Percentiles rank a stretch among this genome's conserved stretches.
Evolutionary conservation across 768 basidiomycete species (phyloP).

Genomic region (Boletus rubroflammeus): DNA sequence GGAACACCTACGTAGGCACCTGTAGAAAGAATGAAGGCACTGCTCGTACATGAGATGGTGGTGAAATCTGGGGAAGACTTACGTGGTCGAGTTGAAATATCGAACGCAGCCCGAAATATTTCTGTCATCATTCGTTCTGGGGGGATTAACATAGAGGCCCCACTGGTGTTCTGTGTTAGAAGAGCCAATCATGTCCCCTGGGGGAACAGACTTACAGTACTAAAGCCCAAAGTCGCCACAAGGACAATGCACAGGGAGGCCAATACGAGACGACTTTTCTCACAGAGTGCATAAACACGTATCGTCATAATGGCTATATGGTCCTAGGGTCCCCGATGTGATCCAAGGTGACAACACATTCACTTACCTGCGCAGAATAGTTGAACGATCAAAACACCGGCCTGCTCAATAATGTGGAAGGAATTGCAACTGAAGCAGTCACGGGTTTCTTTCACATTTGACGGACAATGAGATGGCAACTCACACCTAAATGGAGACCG

Average conservation of each 20-base stretch:
- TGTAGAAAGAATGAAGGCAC: neutral
- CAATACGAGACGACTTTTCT: slow-evolving; percentile 8
- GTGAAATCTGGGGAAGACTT: slow-evolving; percentile 1
- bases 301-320: slow-evolving; percentile 17
- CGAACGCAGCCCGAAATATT: too few species aligned
- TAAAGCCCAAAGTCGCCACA: neutral
- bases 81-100: neutral
- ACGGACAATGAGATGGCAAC: neutral
- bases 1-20: slow-evolving; percentile 9
- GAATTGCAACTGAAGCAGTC: slow-evolving; percentile 1
- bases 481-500: slow-evolving; percentile 7
- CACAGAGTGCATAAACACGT: slow-evolving; percentile 20
- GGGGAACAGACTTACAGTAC: slow-evolving; percentile 3
- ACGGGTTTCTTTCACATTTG: neutral
- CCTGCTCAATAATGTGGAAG: neutral
- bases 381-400: slow-evolving; percentile 6
- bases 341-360: neutral
- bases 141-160: slow-evolving; percentile 6
- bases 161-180: slow-evolving; percentile 5
- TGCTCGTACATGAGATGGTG: neutral
- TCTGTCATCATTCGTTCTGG: neutral
- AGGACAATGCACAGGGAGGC: neutral
- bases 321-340: neutral
- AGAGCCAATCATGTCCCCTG: neutral
- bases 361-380: slow-evolving; percentile 8